phyloP scores from a whole-genome alignment of 495 filamentous ascomycete genomes.

The Aspergillus funiculosus region DNA sequence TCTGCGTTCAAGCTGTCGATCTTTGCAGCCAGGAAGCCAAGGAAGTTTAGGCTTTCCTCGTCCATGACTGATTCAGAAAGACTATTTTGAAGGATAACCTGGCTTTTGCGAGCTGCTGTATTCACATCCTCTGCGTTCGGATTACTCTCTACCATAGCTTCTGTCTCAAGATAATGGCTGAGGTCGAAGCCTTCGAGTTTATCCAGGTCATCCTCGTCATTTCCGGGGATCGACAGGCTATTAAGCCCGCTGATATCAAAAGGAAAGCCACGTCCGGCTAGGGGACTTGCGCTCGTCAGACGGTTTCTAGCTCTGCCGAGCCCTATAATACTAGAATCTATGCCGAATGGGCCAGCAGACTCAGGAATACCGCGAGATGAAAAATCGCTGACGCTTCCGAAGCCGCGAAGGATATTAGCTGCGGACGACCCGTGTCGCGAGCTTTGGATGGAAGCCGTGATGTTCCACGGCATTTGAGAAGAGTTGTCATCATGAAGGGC shows the following conservation, averaged over 20 bases:
- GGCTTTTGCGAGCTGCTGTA: conserved; percentile 1
- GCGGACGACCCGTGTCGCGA: conserved; percentile 43
- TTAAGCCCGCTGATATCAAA: conserved; percentile 32
- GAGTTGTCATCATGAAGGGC: conserved; percentile 54
- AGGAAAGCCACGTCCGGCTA: conserved; percentile 48
- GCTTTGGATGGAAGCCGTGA: conserved; percentile 53
- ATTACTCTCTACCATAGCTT: conserved; percentile 19
- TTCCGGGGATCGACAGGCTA: conserved; percentile 29
- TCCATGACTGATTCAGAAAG: conserved; percentile 44
- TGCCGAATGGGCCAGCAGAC: conserved; percentile 10
- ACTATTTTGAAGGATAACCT: conserved; percentile 27
- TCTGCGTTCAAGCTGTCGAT: conserved; percentile 6
- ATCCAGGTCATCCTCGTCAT: conserved; percentile 36
- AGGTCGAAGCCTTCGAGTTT: conserved; percentile 38
- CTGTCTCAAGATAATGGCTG: conserved; percentile 33
- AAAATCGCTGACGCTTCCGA: conserved; percentile 52
- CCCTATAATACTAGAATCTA: conserved; percentile 6
- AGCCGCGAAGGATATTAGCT: conserved; percentile 35
- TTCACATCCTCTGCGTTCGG: neutral
- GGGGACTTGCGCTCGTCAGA: conserved; percentile 56
- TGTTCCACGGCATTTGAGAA: conserved; percentile 67
- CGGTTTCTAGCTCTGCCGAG: conserved; percentile 37
- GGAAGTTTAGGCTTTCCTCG: conserved; percentile 53
- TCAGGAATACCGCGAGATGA: conserved; percentile 41
- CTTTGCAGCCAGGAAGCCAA: conserved; percentile 48